Conservation (phyloP, 768 basidiomycete genomes). For the Rhizopogon vesiculosus region DNA sequence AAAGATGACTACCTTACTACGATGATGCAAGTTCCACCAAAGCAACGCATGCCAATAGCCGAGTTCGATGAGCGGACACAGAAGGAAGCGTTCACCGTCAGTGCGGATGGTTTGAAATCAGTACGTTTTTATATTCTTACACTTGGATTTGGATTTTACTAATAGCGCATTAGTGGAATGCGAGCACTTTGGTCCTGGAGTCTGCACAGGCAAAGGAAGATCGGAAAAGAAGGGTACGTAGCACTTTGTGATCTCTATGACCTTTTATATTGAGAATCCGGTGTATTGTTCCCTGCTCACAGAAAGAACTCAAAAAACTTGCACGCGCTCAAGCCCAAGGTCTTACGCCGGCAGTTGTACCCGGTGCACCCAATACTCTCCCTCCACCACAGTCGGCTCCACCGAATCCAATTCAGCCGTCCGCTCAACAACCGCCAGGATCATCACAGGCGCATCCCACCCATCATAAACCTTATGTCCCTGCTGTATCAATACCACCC, state of each 20-base stretch:
- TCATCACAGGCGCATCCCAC: conserved; percentile 5
- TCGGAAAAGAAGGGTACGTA: conserved; percentile 68
- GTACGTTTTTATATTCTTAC: conserved; percentile 37
- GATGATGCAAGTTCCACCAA: conserved; percentile 65
- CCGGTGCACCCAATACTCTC: conserved; percentile 15
- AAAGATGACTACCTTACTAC: conserved; percentile 69
- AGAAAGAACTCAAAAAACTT: conserved; percentile 73
- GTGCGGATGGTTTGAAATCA: conserved; percentile 67
- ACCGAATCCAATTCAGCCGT: conserved; percentile 16
- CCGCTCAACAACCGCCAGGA: conserved; percentile 20
- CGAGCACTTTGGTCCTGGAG: conserved; percentile 53
- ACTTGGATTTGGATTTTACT: conserved; percentile 8
- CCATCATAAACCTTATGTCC: conserved; percentile 24
- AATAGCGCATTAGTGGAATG: conserved; percentile 54
- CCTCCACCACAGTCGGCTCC: conserved; percentile 33
- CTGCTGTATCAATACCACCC: conserved; percentile 29
- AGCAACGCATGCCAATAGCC: conserved; percentile 58
- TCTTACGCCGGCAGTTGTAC: conserved; percentile 14
- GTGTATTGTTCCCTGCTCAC: conserved; percentile 6
- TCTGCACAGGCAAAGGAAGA: conserved; percentile 75
- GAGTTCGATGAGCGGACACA: conserved; percentile 66
- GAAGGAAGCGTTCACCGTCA: conserved; percentile 68
- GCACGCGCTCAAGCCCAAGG: conserved; percentile 49
- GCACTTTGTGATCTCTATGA: conserved; percentile 1
- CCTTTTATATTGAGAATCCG: conserved; percentile 9